A percentile compares a stretch with the other conserved stretches of the same genome.
Evolutionary conservation across 2,329 filamentous ascomycete genomes (phyloP).

Genomic region (Myotisia sp.): DNA sequence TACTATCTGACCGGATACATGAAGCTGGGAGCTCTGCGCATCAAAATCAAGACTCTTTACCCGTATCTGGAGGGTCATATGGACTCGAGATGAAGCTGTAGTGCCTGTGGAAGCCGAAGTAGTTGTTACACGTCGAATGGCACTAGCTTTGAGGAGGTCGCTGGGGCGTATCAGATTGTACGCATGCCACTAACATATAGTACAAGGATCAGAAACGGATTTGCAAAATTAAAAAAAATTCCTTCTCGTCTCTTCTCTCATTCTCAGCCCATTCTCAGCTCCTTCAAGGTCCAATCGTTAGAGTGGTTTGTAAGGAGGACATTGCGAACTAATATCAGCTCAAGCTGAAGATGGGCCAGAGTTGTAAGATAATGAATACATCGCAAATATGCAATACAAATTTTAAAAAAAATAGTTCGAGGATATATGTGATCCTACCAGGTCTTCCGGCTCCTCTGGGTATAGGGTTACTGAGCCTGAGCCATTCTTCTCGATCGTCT

Average conservation of each 20-base stretch:
- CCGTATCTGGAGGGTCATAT: conserved; percentile 49
- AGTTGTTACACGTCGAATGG: conserved; percentile 51
- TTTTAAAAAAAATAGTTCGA: neutral
- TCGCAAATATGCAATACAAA: conserved; percentile 1
- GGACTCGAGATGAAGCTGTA: conserved; percentile 48
- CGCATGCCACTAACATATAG: conserved; percentile 48
- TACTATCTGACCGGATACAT: conserved; percentile 51
- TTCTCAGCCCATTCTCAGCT: neutral
- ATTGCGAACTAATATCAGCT: too few relatives aligned
- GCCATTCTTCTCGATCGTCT: conserved; percentile 52
- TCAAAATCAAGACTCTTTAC: conserved; percentile 58
- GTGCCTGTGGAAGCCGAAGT: conserved; percentile 44
- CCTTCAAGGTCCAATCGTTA: too few relatives aligned
- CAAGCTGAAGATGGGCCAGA: too few relatives aligned
- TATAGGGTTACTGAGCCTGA: conserved; percentile 51
- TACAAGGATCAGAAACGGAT: neutral
- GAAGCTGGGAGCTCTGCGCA: conserved; percentile 51
- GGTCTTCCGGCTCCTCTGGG: conserved; percentile 62
- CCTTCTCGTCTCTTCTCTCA: neutral
- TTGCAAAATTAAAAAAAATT: neutral
- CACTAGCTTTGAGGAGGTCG: conserved; percentile 51
- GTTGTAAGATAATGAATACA: too few relatives aligned
- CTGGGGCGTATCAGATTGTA: conserved; percentile 56
- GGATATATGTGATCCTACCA: conserved; percentile 35
- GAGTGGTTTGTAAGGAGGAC: too few relatives aligned